Evolutionary conservation across 176 grass and related monocot genomes (phyloP), one percentile per base, ranked within the genome.

Genomic region (Oryza australiensis): DNA sequence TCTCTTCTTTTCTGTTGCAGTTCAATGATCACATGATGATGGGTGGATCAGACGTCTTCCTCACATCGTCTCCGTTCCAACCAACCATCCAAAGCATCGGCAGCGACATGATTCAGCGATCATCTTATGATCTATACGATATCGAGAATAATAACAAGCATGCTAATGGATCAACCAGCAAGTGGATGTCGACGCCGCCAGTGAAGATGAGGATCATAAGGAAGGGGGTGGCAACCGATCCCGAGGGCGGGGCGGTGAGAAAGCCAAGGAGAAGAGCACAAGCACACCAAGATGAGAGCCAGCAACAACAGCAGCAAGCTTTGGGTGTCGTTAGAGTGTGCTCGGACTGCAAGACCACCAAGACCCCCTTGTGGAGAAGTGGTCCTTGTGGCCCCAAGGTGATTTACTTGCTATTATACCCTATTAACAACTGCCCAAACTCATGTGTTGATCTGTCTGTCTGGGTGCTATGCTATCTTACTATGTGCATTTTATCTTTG

Each of bases 381-480:
- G 96, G 96, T 79, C 96, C 96, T 77, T 67, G 93, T 68, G 96
- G 96, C 82, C 96, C 96, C 48, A 99, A 95, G 93, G 96, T 94
- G 82, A 76, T 32, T 22, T 80, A 27, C 75, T 66, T 59, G 9
- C 87, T 81, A 32, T 35, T 57, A 82, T 7, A 37, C 35, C 35
- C 38, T 40, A 11, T 38, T 2, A 38, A 38, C 8, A 38, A 63
- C 43, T 74, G 5, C 70, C 66, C 41, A 20, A 77, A 42, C 10
- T 46, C 51, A 55, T 55, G 16, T 35, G 27, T 45, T 59, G 38
- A 73, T 85, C 72, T 81, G 9, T 66, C 65, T 81, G 9, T 76
- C 51, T 68, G 15, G 55, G 41, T 37, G 23, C 78, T 57, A 28
- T 41, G 22, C 55, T 59, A 13, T n/a, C 22, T 59, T 59, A 8